Conservation (phyloP, 2,329 filamentous ascomycete species). For the Colletotrichum australisinense region DNA sequence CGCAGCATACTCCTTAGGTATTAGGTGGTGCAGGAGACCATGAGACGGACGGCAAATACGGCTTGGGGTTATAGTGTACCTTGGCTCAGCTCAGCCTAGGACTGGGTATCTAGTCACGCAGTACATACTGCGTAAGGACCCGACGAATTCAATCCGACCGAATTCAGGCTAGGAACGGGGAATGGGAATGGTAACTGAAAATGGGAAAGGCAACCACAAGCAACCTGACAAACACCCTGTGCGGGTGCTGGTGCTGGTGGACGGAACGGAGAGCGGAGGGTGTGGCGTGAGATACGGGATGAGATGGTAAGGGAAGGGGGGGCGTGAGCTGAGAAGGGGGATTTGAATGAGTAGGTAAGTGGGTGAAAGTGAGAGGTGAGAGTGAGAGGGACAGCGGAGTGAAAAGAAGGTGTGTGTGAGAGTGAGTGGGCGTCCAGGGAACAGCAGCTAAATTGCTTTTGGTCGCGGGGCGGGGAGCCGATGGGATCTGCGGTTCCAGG, state of each 20-base stretch:
- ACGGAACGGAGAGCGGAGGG: neutral
- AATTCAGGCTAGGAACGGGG: conserved; percentile 5
- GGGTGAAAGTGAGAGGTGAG: neutral
- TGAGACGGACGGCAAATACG: neutral
- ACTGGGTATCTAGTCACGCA: neutral
- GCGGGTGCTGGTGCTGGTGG: too few relatives aligned
- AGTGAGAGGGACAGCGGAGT: neutral
- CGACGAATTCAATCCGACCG: neutral
- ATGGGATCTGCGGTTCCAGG: conserved; percentile 28
- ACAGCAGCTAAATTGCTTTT: neutral
- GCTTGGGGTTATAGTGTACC: neutral
- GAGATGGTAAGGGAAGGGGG: neutral
- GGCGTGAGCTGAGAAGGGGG: neutral
- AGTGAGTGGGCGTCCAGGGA: neutral
- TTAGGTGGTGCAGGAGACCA: neutral
- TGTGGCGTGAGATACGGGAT: neutral
- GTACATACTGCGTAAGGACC: neutral
- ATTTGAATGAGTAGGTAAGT: neutral
- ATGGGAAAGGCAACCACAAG: neutral
- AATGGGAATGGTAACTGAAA: neutral
- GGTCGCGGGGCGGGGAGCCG: conserved; percentile 13
- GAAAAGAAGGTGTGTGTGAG: neutral
- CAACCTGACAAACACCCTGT: neutral
- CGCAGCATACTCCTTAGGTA: neutral
- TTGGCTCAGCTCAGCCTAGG: conserved; percentile 16